Base-by-base conservation (phyloP, 73 alveolate genomes). In the Paraurostyla sp. region DNA sequence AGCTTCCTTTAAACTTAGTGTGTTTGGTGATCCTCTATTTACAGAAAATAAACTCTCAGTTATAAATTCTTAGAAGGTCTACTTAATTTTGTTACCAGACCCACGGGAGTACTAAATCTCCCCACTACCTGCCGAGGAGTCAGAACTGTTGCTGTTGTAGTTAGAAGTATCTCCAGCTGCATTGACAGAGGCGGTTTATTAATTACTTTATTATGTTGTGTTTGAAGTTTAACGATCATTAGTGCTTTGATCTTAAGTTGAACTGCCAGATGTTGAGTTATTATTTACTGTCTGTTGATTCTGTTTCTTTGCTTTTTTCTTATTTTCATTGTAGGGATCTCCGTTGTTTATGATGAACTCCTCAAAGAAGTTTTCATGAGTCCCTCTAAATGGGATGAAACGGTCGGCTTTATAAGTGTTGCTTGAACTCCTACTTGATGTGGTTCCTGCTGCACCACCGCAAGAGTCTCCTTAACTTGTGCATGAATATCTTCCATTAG, bases 381-480 rank as follows among this genome's bases (percentile, higher is more conserved):
- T 56, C 23, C 91, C 91, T 81, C 91, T 40, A 22, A 33, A 81
- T 63, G 91, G 91, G 22, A 81, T 81, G 58, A 81, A 81, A 36
- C 91, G 2, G 41, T 81, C 91, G 2, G 81, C 81, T 43, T 81
- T 78, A 29, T 18, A 73, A 35, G 23, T 43, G 40, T 73, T 73
- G 38, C 86, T 73, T 23, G 62, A 43, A 32, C 71, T 48, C 38
- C 86, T 32, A 22, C 82, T 65, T 38, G 82, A 65, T 38, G 35
- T 65, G n/a, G n/a, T n/a, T n/a, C n/a, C n/a, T n/a, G n/a, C n/a
- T n/a, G n/a, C n/a, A 65, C 41, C 82, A 7, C 60, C 58, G 36
- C 82, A 65, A 38, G 82, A 65, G 7, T 65, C 82, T 11, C 82
- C 82, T n/a, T n/a, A n/a, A 30, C 82, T 65, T 58, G 41, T 65